Evolutionary conservation across 805 yeast species (phyloP), one percentile per base, ranked within the genome.

Genomic region (Myxozyma kluyveri): DNA sequence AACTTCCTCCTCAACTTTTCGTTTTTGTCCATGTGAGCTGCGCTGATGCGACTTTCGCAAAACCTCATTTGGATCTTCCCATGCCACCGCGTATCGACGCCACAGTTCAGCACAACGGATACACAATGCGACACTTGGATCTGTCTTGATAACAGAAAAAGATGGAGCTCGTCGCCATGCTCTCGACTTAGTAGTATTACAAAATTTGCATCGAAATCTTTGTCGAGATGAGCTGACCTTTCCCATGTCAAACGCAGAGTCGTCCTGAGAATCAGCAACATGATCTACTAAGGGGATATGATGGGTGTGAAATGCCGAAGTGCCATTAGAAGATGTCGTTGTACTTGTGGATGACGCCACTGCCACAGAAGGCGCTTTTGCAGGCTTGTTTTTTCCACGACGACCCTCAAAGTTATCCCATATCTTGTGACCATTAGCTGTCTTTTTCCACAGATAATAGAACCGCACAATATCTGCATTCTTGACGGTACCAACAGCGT

Each of bases 361-460:
- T 10, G 51, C 59, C n/a, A 44, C 26, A 54, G 60, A 48, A 64
- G 54, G 52, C 59, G 57, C 27, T 60, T 54, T 54, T 3, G 68
- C 56, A 2, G 52, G 47, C 3, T 78, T 81, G 60, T 81, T 79
- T 64, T 84, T 85, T 59, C 81, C 81, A 37, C 75, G 67, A 46
- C 95, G 69, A 0, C 93, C 95, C 39, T 81, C 82, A 64, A 70
- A 87, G 63, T 83, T 82, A 32, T 88, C 96, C 95, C 97, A 87
- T 17, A 88, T 85, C 38, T 66, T 64, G 56, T 78, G 82, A 0
- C 97, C 97, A 40, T 75, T 75, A 27, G 77, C 72, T 0, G 96
- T 84, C 66, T 90, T 90, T 68, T 90, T 90, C 98, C 98, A 91
- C 47, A 88, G 71, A 63, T 91, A 91, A 63, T 88, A 91, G 65